Percentiles rank a stretch among this genome's conserved stretches.
These are phyloP conservation scores for Candida golubevii DNA, from an alignment of 805 yeast genomes.

Conservation along the genomic window DNA sequence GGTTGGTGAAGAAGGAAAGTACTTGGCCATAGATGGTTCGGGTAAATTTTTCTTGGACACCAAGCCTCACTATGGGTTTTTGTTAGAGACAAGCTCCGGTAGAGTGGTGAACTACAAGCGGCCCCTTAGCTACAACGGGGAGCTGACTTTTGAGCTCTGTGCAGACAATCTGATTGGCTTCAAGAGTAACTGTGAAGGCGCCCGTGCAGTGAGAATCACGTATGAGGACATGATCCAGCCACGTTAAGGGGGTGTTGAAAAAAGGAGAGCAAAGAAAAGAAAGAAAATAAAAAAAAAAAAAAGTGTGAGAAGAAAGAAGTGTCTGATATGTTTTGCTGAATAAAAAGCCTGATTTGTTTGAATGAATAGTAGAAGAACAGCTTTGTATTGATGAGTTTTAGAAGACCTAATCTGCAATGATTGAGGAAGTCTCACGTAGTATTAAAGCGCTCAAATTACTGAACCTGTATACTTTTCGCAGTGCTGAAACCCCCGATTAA, in stretches of 20 bases:
- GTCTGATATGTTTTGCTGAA: too few relatives aligned
- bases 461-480: too few relatives aligned
- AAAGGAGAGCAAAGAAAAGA: too few relatives aligned
- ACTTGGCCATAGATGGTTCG: not conserved
- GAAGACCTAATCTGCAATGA: too few relatives aligned
- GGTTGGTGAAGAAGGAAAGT: not conserved
- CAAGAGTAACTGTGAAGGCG: constrained; percentile 3
- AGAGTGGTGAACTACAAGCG: not conserved
- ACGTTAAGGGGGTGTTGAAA: not conserved
- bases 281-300: too few relatives aligned
- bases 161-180: constrained; percentile 5
- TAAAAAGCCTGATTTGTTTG: not conserved
- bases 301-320: too few relatives aligned
- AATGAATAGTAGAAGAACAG: too few relatives aligned
- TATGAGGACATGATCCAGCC: constrained; percentile 8
- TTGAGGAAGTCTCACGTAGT: too few relatives aligned
- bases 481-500: too few relatives aligned
- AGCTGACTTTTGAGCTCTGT: constrained; percentile 3
- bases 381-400: too few relatives aligned
- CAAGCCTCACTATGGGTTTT: constrained; percentile 1
- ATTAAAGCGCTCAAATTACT: too few relatives aligned
- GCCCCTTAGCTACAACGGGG: not conserved
- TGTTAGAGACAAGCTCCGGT: not conserved
- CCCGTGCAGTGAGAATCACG: not conserved
- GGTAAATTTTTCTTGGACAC: constrained; percentile 2